Base-by-base conservation (phyloP, 495 filamentous ascomycete species). In the Penicillium argentinense region DNA sequence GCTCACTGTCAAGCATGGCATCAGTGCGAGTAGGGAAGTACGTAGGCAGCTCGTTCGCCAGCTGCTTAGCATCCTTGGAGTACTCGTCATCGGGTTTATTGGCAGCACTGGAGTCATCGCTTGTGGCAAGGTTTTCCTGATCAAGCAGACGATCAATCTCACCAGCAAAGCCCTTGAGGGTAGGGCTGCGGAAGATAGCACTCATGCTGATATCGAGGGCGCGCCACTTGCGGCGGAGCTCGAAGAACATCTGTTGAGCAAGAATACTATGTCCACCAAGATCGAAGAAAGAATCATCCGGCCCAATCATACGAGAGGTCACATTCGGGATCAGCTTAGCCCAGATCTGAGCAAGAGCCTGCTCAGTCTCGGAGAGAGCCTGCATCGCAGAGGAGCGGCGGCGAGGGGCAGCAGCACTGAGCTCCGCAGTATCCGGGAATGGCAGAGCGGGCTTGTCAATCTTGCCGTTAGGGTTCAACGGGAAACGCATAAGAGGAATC, bases 391-490 rank as follows among this genome's bases (percentile, higher is more conserved):
- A 71, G 0, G 69, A 66, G 48, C 57, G 64, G 37, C 67, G 63
- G 26, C 56, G 63, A 19, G 64, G 66, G 17, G 64, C 71, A 19
- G 62, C 69, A 4, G 67, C 62, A 49, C 58, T 66, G 36, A 74
- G 62, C 48, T 89, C 82, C 3, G 77, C 78, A 9, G 82, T 83
- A 62, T 92, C 88, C 0, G 93, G 93, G 80, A 95, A 97, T 0
- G 93, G 93, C 30, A 98, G 76, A 1, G 84, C 86, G 5, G 89
- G 89, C 67, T 86, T 89, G 61, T 98, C 93, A 34, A 95, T 83
- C 72, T 96, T 97, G 49, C 91, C 91, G 54, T 97, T 97, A 11
- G 92, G 92, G 67, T 96, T 97, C 21, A 97, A 73, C 0, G 92
- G 92, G 42, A 97, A 78, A 29, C 84, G 84, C 39, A 78, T 77